Evolutionary conservation across 2,329 filamentous ascomycete genomes (phyloP), one percentile per base, ranked within the genome.

Genomic region (Calonectria montana): DNA sequence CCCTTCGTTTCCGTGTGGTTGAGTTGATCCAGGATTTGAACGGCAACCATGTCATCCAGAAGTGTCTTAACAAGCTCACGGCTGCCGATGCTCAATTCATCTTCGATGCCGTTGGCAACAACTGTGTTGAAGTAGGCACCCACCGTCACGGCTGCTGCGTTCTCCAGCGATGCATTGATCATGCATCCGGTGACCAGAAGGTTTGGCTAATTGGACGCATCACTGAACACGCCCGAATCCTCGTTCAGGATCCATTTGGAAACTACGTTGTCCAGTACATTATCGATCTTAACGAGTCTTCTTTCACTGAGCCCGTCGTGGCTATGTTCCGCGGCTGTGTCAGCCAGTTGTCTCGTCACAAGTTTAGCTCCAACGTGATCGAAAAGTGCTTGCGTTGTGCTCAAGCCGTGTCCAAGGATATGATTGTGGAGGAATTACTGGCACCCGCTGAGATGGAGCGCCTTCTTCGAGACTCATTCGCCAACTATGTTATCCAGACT

Each of bases 221-320:
- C 83, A 98, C 96, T 1, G 88, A 92, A 67, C 93, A 98, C 81
- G 95, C 96, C n/a, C 94, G 94, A 76, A 88, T 93, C 43, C 91
- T 99, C 13, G 95, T 99, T 23, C 95, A 98, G 83, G 97, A 99
- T 82, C 96, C 97, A 0, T 99, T 98, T 78, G 97, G 97, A 81
- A 99, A 99, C 85, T 99, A 99, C 76, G 97, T 99, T 63, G 94
- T 99, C 63, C 97, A 99, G 86, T 99, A 99, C 86, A 98, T 99
- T 81, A 91, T 99, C 77, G 97, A 98, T 81, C 90, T 98, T 67
- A 95, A 95, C 76, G 95, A 99, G 81, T 88, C 93, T 15, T 88
- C 88, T 77, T 98, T 98, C 85, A 98, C 96, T 1, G 94, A 97
- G 79, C 96, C 96, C 4, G 88, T 99, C 47, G 97, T 97, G 73